phyloP scores from a whole-genome alignment of 306 rosid genomes.

The Castanopsis chinensis region DNA sequence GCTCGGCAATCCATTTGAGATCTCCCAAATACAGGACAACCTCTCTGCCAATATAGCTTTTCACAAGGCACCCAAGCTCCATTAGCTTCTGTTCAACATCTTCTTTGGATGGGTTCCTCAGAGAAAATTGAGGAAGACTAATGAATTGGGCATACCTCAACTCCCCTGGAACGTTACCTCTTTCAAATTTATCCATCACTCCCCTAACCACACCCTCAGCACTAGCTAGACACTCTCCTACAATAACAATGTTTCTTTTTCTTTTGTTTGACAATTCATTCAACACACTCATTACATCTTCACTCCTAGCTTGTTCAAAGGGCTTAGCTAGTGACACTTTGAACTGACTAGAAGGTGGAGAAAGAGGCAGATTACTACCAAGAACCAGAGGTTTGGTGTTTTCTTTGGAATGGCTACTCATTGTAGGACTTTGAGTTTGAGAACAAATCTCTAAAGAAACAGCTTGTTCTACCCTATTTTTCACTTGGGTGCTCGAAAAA shows the following conservation, averaged over 20 bases:
- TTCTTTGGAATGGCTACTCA: slow-evolving; percentile 28
- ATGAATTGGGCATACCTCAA: slow-evolving; percentile 51
- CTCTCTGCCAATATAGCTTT: slow-evolving; percentile 67
- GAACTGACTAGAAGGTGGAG: slow-evolving; percentile 34
- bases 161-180: slow-evolving; percentile 51
- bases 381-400: slow-evolving; percentile 35
- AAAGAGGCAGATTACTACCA: slow-evolving; percentile 21
- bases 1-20: slow-evolving; percentile 69
- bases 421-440: slow-evolving; percentile 19
- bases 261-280: slow-evolving; percentile 55
- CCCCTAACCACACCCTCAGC: slow-evolving; percentile 50
- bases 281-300: slow-evolving; percentile 53
- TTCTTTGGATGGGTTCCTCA: slow-evolving; percentile 55
- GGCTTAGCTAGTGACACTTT: slow-evolving; percentile 26
- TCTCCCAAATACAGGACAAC: slow-evolving; percentile 78
- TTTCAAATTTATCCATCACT: slow-evolving; percentile 67
- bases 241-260: slow-evolving; percentile 54
- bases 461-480: slow-evolving; percentile 64
- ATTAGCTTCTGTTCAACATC: slow-evolving; percentile 61
- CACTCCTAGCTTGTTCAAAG: slow-evolving; percentile 30
- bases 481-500: slow-evolving; percentile 74
- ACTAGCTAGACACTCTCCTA: slow-evolving; percentile 53
- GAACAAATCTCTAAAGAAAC: slow-evolving; percentile 61
- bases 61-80: slow-evolving; percentile 66
- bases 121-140: slow-evolving; percentile 60